Percentiles rank a stretch among this genome's conserved stretches.
These are phyloP conservation scores for Chimonanthus praecox DNA, from an alignment of 164 flowering plant genomes.

Conservation along the genomic window DNA sequence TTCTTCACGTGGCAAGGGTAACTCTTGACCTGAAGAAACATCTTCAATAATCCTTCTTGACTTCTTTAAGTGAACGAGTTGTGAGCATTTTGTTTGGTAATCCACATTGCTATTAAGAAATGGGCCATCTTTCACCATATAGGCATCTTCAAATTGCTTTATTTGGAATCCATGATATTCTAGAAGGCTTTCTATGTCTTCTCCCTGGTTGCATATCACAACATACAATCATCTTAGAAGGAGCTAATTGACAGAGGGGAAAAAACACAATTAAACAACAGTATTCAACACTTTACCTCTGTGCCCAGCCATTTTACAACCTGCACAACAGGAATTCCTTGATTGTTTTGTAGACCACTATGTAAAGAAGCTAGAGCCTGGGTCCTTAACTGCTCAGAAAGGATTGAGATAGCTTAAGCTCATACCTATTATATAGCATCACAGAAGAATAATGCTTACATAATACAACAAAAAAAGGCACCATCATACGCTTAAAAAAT, in stretches of 20 bases:
- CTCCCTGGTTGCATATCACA: constrained; percentile 44
- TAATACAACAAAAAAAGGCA: too few species aligned
- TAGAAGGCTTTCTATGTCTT: constrained; percentile 62
- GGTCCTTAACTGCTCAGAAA: constrained; percentile 70
- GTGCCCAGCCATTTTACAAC: constrained; percentile 76
- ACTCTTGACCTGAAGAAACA: constrained; percentile 32
- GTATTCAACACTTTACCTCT: constrained; percentile 58
- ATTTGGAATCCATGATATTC: constrained; percentile 80
- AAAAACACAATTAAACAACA: constrained; percentile 4
- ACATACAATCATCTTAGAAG: background rate
- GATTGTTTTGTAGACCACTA: constrained; percentile 73
- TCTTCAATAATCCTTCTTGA: constrained; percentile 56
- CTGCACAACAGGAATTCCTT: constrained; percentile 78
- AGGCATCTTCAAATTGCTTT: constrained; percentile 76
- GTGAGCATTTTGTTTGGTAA: constrained; percentile 64
- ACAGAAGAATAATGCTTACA: too few species aligned
- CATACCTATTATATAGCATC: background rate
- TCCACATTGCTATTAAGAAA: constrained; percentile 64
- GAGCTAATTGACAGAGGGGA: background rate
- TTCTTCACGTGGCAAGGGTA: constrained; percentile 18
- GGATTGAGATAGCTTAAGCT: constrained; percentile 7
- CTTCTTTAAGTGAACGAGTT: constrained; percentile 71
- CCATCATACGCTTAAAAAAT: too few species aligned
- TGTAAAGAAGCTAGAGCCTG: constrained; percentile 97
- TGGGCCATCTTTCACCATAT: constrained; percentile 87